Evolutionary conservation across 345 rosid genomes (phyloP).

Genomic region (Populus nigra): DNA sequence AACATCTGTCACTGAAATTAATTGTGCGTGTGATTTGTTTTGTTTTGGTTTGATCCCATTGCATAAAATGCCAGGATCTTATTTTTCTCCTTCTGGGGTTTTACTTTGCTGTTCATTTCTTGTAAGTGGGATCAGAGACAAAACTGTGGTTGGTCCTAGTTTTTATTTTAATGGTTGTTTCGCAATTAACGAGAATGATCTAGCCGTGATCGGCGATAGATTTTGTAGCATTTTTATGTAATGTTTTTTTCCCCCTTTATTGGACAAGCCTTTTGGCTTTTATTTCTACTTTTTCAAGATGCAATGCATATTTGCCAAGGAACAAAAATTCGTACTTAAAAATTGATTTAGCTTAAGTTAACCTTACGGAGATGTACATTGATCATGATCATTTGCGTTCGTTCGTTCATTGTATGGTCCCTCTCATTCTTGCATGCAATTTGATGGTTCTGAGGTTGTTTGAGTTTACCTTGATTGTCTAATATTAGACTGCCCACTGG

Average conservation of each 20-base stretch:
- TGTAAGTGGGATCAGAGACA: not conserved
- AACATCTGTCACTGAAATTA: not conserved
- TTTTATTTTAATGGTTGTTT: not conserved
- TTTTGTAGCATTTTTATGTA: not conserved
- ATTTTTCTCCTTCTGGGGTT: not conserved
- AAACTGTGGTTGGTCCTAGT: not conserved
- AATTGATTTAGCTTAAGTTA: not conserved
- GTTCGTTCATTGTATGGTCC: not conserved
- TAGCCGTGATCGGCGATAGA: not conserved
- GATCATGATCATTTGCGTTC: not conserved
- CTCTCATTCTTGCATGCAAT: not conserved
- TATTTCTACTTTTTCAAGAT: not conserved
- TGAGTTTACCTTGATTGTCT: not conserved
- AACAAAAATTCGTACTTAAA: not conserved
- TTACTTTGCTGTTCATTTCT: constrained; percentile 1
- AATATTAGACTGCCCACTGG: not conserved
- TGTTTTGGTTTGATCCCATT: not conserved
- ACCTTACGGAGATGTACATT: not conserved
- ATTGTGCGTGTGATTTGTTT: not conserved
- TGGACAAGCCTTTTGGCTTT: not conserved
- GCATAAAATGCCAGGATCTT: not conserved
- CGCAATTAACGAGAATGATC: not conserved
- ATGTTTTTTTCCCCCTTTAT: not conserved
- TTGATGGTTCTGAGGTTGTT: not conserved
- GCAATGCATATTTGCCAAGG: not conserved